A percentile compares a stretch with the other conserved stretches of the same genome.
Evolutionary conservation across 768 basidiomycete genomes (phyloP).

Genomic region (Tephrocybe rancida): DNA sequence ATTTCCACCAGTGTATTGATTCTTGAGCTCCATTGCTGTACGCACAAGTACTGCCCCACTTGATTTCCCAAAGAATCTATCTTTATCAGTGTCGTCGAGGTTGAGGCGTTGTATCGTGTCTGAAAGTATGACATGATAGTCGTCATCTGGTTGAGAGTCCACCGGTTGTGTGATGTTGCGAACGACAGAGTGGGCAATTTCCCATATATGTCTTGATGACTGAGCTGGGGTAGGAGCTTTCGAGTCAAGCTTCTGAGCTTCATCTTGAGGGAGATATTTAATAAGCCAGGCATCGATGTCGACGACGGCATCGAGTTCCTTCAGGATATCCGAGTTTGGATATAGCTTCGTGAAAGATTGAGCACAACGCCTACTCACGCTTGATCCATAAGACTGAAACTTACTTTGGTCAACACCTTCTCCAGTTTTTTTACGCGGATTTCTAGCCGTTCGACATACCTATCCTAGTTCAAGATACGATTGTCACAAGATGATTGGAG

Average conservation of each 20-base stretch:
- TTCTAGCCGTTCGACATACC: constrained; percentile 64
- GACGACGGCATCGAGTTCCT: constrained; percentile 46
- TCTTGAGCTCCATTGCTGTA: constrained; percentile 60
- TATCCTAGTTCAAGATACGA: constrained; percentile 15
- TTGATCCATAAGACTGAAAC: not conserved
- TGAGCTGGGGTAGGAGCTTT: not conserved
- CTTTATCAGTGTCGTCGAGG: constrained; percentile 36
- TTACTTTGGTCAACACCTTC: constrained; percentile 48
- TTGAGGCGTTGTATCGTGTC: constrained; percentile 37
- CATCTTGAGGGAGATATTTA: not conserved
- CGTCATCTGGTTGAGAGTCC: constrained; percentile 33
- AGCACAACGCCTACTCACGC: not conserved
- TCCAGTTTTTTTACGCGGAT: constrained; percentile 63
- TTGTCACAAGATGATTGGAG: not conserved
- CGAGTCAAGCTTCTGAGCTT: not conserved
- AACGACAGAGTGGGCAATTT: constrained; percentile 35
- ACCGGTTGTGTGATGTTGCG: constrained; percentile 25
- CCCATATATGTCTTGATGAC: constrained; percentile 14
- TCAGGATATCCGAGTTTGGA: constrained; percentile 63
- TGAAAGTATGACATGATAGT: constrained; percentile 20
- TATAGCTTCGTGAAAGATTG: constrained; percentile 46
- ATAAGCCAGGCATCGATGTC: constrained; percentile 17
- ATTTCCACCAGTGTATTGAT: constrained; percentile 49
- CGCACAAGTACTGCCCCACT: constrained; percentile 57
- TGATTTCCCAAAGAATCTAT: constrained; percentile 58